These are phyloP conservation scores for Colletotrichum noveboracense DNA, from an alignment of 2,329 filamentous ascomycete species.

Conservation along the genomic window DNA sequence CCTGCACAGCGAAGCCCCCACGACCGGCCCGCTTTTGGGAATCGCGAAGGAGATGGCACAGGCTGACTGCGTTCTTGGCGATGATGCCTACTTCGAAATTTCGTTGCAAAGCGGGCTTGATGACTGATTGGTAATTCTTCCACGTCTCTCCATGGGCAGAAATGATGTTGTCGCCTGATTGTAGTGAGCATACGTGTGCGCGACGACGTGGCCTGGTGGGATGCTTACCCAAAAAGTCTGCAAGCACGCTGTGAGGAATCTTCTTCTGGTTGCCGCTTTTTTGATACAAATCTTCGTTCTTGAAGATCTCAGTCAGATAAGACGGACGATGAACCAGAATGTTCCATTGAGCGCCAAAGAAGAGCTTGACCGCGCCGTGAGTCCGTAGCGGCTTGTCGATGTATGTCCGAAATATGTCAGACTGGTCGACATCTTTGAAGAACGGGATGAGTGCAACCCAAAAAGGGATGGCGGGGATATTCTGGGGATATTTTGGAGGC, in stretches of 20 bases:
- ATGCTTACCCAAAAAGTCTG: conserved; percentile 30
- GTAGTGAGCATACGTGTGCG: background rate
- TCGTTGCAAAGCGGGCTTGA: conserved; percentile 39
- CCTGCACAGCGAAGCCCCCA: conserved; percentile 32
- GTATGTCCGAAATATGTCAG: conserved; percentile 42
- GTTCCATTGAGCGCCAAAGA: conserved; percentile 54
- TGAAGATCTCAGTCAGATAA: conserved; percentile 45
- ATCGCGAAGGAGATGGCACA: conserved; percentile 33
- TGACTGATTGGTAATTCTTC: conserved; percentile 37
- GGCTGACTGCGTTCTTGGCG: conserved; percentile 26
- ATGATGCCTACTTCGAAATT: conserved; percentile 27
- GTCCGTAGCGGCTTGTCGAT: conserved; percentile 40
- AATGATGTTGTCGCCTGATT: conserved; percentile 42
- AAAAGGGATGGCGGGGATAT: conserved; percentile 48
- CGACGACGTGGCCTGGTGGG: background rate
- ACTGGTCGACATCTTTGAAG: conserved; percentile 46
- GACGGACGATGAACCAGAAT: conserved; percentile 48
- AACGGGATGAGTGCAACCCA: conserved; percentile 47
- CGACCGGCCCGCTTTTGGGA: conserved; percentile 25
- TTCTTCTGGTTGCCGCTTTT: conserved; percentile 48
- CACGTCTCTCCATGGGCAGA: conserved; percentile 40
- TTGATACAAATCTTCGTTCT: conserved; percentile 33
- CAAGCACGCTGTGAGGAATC: conserved; percentile 42
- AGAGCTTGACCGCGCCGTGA: conserved; percentile 53
- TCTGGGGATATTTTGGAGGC: conserved; percentile 32